phyloP scores from a whole-genome alignment of 2,329 filamentous ascomycete species.

The Tolypocladium cylindrosporum region DNA sequence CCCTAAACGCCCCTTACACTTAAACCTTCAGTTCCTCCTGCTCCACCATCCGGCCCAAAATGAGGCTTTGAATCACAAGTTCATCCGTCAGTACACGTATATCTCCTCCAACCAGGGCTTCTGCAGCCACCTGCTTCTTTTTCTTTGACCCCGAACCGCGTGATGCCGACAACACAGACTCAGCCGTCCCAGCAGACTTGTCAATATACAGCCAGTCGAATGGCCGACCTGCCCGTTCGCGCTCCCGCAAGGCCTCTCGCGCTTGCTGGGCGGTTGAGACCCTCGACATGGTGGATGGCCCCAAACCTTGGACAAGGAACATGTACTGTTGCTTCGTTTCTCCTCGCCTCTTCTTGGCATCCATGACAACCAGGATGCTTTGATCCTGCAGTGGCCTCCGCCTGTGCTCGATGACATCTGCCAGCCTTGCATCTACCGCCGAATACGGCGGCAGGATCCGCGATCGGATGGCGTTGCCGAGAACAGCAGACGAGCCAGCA shows the following conservation, averaged over 20 bases:
- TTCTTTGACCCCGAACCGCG: slow-evolving; percentile 24
- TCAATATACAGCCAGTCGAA: slow-evolving; percentile 80
- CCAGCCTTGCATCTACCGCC: slow-evolving; percentile 43
- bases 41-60: slow-evolving; percentile 69
- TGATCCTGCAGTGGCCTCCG: slow-evolving; percentile 53
- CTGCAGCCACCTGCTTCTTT: slow-evolving; percentile 23
- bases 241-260: slow-evolving; percentile 42
- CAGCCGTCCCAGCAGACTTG: slow-evolving; percentile 45
- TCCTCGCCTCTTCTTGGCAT: slow-evolving; percentile 43
- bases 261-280: slow-evolving; percentile 59
- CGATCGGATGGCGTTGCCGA: slow-evolving; percentile 70
- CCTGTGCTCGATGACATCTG: slow-evolving; percentile 47
- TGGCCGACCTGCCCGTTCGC: slow-evolving; percentile 31
- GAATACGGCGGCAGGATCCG: slow-evolving; percentile 56
- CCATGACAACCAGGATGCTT: slow-evolving; percentile 62
- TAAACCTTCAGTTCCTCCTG: slow-evolving; percentile 33
- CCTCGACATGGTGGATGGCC: slow-evolving; percentile 53
- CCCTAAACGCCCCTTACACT: background rate
- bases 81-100: slow-evolving; percentile 71
- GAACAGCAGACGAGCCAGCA: slow-evolving; percentile 67
- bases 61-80: slow-evolving; percentile 84
- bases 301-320: slow-evolving; percentile 71
- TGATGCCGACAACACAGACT: slow-evolving; percentile 31
- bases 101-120: slow-evolving; percentile 28
- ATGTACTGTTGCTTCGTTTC: slow-evolving; percentile 62